Percentiles rank a stretch among this genome's conserved stretches.
phyloP scores from a whole-genome alignment of 2,329 filamentous ascomycete genomes.

The Fusarium dimerum region DNA sequence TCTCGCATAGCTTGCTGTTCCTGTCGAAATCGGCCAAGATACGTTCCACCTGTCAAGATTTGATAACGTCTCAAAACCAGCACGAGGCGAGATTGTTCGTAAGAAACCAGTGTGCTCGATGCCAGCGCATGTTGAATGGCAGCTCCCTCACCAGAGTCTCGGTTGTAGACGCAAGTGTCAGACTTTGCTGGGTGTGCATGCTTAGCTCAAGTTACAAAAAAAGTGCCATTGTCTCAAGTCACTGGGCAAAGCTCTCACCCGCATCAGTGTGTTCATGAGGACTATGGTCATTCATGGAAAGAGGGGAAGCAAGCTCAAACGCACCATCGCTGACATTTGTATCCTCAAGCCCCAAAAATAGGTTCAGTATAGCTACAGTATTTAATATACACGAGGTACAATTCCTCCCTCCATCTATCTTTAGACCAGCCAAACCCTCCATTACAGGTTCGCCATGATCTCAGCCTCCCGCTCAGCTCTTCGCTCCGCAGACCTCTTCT shows the following conservation, averaged over 20 bases:
- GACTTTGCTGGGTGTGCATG: too few species aligned
- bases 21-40: slow-evolving; percentile 5
- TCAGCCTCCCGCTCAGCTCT: slow-evolving; percentile 62
- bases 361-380: slow-evolving; percentile 32
- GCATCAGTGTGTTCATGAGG: neutral
- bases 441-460: slow-evolving; percentile 34
- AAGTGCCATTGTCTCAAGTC: neutral
- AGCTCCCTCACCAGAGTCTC: too few species aligned
- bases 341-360: slow-evolving; percentile 11
- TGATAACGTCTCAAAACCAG: neutral
- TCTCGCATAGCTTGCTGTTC: slow-evolving; percentile 21
- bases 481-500: slow-evolving; percentile 77
- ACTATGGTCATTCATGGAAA: neutral
- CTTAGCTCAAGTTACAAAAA: too few species aligned
- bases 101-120: neutral
- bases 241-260: neutral
- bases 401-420: slow-evolving; percentile 10
- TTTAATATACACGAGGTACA: slow-evolving; percentile 30
- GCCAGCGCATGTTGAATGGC: too few species aligned
- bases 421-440: neutral
- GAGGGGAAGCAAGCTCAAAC: neutral
- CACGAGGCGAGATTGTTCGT: slow-evolving; percentile 1
- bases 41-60: too few species aligned
- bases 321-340: neutral
- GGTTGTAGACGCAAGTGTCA: too few species aligned